These are phyloP conservation scores for Fraxinus sp. DNA, from an alignment of 305 asterid species.

Conservation along the genomic window DNA sequence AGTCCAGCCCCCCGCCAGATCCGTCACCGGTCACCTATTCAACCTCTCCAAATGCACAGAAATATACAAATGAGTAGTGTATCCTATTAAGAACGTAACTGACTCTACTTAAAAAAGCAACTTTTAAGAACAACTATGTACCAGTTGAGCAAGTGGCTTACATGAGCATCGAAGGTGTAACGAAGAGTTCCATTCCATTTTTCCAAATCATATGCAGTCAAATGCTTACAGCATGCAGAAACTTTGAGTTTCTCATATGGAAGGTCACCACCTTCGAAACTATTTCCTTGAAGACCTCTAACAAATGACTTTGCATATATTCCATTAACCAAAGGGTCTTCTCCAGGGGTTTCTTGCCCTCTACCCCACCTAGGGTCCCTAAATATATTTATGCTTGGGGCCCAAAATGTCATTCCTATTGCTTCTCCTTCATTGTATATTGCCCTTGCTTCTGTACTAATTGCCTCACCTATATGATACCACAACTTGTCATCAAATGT, in stretches of 20 bases:
- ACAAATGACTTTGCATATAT: conserved; percentile 44
- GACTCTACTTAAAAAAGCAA: not conserved
- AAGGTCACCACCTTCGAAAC: conserved; percentile 32
- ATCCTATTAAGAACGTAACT: not conserved
- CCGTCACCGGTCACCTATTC: conserved; percentile 30
- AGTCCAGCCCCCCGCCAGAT: no score
- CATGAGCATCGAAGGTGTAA: conserved; percentile 45
- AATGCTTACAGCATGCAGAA: conserved; percentile 57
- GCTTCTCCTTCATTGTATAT: conserved; percentile 55
- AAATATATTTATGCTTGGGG: conserved; percentile 51
- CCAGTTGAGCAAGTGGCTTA: conserved; percentile 13
- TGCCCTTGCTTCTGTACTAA: conserved; percentile 49
- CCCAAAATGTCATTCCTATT: conserved; percentile 53
- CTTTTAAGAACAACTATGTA: not conserved
- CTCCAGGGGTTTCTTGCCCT: conserved; percentile 58
- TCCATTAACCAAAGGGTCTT: conserved; percentile 44
- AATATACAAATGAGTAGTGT: not conserved
- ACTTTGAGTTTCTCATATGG: conserved; percentile 40
- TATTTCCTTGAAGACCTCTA: conserved; percentile 50
- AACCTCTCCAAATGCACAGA: not conserved
- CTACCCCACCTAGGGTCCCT: conserved; percentile 63
- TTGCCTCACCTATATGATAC: conserved; percentile 51
- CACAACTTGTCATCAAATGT: conserved; percentile 49
- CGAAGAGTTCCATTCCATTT: conserved; percentile 54
- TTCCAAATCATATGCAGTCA: conserved; percentile 57